Evolutionary conservation across 2,329 filamentous ascomycete species (phyloP).

Genomic region (Alternaria novae-zelandiae): DNA sequence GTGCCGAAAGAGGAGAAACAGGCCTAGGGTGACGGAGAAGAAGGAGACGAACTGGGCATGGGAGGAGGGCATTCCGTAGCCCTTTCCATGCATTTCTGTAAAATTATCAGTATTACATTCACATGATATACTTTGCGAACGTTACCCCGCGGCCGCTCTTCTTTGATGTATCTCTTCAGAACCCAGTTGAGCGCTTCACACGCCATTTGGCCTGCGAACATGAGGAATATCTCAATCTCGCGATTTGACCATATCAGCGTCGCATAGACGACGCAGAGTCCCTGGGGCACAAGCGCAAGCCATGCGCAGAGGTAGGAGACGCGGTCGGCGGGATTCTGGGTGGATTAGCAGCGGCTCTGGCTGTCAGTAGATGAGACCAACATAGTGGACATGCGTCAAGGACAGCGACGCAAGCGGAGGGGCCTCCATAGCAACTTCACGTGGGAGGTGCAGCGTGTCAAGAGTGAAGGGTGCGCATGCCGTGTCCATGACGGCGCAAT

Average conservation of each 20-base stretch:
- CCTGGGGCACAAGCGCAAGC: constrained; percentile 92
- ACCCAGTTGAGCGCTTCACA: constrained; percentile 92
- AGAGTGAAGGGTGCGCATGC: constrained; percentile 10
- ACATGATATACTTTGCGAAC: background rate
- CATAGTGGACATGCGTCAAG: constrained; percentile 95
- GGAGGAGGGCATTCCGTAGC: constrained; percentile 96
- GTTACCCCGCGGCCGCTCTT: constrained; percentile 83
- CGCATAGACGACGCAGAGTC: constrained; percentile 85
- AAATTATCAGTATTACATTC: constrained; percentile 1
- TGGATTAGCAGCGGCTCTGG: constrained; percentile 21
- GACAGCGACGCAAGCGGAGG: constrained; percentile 84
- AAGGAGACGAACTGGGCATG: constrained; percentile 95
- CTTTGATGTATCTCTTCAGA: constrained; percentile 89
- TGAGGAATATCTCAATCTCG: constrained; percentile 85
- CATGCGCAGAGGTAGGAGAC: constrained; percentile 89
- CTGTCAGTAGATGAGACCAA: constrained; percentile 52
- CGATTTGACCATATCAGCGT: constrained; percentile 90
- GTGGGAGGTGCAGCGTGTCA: constrained; percentile 2
- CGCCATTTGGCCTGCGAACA: constrained; percentile 88
- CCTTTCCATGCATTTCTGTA: constrained; percentile 77
- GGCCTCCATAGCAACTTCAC: constrained; percentile 50
- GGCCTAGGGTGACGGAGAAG: constrained; percentile 81
- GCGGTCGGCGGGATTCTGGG: constrained; percentile 81
- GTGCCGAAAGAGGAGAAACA: constrained; percentile 87
- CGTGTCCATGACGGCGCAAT: constrained; percentile 3